These are phyloP conservation scores for Quercus parvula DNA, from an alignment of 306 rosid genomes.

Conservation along the genomic window DNA sequence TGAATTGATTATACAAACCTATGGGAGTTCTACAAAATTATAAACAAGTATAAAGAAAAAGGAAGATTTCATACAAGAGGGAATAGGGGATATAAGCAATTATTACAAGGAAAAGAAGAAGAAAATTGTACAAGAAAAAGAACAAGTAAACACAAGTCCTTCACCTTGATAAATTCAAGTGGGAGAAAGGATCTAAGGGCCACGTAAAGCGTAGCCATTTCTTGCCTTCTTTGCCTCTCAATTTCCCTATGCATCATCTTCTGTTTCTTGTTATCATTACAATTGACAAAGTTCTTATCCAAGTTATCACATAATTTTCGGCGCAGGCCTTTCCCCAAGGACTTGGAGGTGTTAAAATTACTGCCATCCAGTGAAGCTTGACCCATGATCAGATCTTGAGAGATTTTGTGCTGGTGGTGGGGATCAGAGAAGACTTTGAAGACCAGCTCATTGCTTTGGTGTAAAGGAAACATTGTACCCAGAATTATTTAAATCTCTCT, in stretches of 20 bases:
- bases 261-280: slow-evolving; percentile 29
- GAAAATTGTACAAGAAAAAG: not conserved
- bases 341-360: slow-evolving; percentile 4
- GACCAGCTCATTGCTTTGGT: slow-evolving; percentile 60
- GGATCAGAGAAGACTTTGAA: slow-evolving; percentile 48
- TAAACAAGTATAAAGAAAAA: not conserved
- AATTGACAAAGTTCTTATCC: not conserved
- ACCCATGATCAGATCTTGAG: slow-evolving; percentile 46
- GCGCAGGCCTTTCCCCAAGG: not conserved
- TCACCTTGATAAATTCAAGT: slow-evolving; percentile 49
- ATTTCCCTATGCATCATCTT: slow-evolving; percentile 53
- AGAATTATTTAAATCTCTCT: not conserved
- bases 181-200: slow-evolving; percentile 64
- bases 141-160: not conserved
- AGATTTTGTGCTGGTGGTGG: slow-evolving; percentile 41
- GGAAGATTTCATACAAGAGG: not conserved
- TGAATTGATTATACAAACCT: not conserved
- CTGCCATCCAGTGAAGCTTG: slow-evolving; percentile 30
- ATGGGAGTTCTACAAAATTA: not conserved
- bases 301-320: slow-evolving; percentile 5
- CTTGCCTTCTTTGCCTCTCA: slow-evolving; percentile 73
- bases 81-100: not conserved
- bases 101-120: not conserved
- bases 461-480: slow-evolving; percentile 55
- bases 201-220: slow-evolving; percentile 52